phyloP scores from a whole-genome alignment of 2,329 filamentous ascomycete genomes.

The Microdochium trichocladiopsis region DNA sequence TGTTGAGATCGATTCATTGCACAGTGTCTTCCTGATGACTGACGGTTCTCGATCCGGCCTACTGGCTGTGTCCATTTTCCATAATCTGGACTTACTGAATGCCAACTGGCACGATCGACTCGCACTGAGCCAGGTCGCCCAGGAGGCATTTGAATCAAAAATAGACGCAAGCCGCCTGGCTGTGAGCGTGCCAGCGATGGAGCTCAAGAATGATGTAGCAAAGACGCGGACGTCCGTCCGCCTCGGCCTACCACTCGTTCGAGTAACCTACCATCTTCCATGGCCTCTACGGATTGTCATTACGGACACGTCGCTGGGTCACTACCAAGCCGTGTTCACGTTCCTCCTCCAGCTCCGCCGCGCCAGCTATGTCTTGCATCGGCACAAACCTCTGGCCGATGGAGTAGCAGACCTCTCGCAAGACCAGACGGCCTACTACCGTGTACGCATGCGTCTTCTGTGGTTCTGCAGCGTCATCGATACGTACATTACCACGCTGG shows the following conservation, averaged over 20 bases:
- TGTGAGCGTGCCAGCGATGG: conserved; percentile 40
- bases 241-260: conserved; percentile 54
- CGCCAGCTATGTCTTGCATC: conserved; percentile 59
- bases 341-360: conserved; percentile 73
- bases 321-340: conserved; percentile 68
- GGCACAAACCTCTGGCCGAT: conserved; percentile 36
- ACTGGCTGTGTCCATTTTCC: conserved; percentile 66
- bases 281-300: conserved; percentile 69
- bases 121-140: conserved; percentile 68
- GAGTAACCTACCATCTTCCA: conserved; percentile 59
- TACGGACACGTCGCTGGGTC: conserved; percentile 51
- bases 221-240: conserved; percentile 51
- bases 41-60: conserved; percentile 62
- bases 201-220: conserved; percentile 31
- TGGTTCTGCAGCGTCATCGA: conserved; percentile 74
- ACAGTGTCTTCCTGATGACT: conserved; percentile 68
- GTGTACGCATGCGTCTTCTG: conserved; percentile 60
- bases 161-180: conserved; percentile 57
- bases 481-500: conserved; percentile 68
- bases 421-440: conserved; percentile 45
- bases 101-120: conserved; percentile 74
- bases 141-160: conserved; percentile 57
- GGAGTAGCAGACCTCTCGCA: conserved; percentile 26
- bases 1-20: conserved; percentile 57
- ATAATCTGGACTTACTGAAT: conserved; percentile 58